A percentile compares a stretch with the other conserved stretches of the same genome.
Conservation (phyloP, 2,329 filamentous ascomycete species). For the Corniculantispora saksenae region DNA sequence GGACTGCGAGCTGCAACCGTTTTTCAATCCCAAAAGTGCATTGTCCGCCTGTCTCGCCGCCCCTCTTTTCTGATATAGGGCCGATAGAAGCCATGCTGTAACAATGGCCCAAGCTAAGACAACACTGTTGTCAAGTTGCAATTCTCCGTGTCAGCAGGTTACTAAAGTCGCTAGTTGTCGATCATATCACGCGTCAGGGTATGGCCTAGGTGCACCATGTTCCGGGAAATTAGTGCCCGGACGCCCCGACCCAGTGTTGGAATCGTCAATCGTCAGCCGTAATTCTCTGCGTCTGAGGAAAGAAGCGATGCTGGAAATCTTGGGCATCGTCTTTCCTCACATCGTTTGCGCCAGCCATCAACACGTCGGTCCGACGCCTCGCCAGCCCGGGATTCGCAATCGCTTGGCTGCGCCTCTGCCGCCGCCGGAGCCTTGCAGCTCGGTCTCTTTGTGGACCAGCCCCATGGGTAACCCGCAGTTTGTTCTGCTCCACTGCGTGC, state of each 20-base stretch:
- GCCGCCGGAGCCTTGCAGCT: neutral
- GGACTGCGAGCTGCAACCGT: too few species aligned
- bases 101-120: conserved; percentile 1
- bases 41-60: neutral
- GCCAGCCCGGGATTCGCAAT: neutral
- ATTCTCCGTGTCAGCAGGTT: neutral
- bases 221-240: neutral
- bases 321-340: too few species aligned
- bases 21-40: too few species aligned
- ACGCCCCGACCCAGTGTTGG: too few species aligned
- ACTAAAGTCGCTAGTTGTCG: neutral
- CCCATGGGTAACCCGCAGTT: neutral
- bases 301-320: too few species aligned
- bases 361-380: conserved; percentile 8
- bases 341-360: neutral
- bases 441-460: conserved; percentile 12
- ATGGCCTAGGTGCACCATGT: too few species aligned
- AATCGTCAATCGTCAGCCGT: too few species aligned
- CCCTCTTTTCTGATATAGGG: neutral
- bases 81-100: neutral
- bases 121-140: neutral
- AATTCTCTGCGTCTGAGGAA: too few species aligned
- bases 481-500: neutral
- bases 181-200: neutral
- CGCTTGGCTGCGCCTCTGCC: neutral